Conservation (phyloP, 495 filamentous ascomycete genomes). For the Immersiella caudata region DNA sequence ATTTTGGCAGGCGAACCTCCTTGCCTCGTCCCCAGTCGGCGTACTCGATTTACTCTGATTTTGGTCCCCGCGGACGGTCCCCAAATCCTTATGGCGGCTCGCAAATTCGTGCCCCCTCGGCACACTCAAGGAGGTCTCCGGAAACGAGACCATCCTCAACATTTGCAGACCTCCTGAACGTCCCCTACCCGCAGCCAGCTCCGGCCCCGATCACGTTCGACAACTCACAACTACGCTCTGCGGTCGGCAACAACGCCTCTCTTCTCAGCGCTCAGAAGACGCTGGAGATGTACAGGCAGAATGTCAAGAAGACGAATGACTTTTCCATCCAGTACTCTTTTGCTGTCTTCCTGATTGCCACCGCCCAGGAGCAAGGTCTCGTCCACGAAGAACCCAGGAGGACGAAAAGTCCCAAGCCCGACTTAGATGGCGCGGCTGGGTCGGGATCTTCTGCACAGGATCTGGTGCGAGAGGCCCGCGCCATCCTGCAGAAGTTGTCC, state of each 20-base stretch:
- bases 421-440: conserved; percentile 41
- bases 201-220: conserved; percentile 74
- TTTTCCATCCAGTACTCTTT: conserved; percentile 89
- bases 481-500: conserved; percentile 81
- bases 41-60: conserved; percentile 72
- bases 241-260: conserved; percentile 86
- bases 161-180: conserved; percentile 83
- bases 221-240: conserved; percentile 72
- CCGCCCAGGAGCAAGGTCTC: conserved; percentile 69
- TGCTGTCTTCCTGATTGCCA: conserved; percentile 87
- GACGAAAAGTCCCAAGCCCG: conserved; percentile 47
- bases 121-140: conserved; percentile 69
- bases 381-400: conserved; percentile 43
- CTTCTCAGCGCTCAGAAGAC: conserved; percentile 88
- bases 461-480: conserved; percentile 81
- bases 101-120: conserved; percentile 59
- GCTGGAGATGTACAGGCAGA: conserved; percentile 94
- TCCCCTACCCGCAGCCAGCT: conserved; percentile 84
- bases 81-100: conserved; percentile 51
- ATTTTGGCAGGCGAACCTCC: conserved; percentile 54
- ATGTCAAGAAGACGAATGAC: conserved; percentile 95
- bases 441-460: conserved; percentile 60
- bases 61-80: conserved; percentile 61
- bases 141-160: conserved; percentile 72
- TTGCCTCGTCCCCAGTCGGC: conserved; percentile 68